phyloP scores from a whole-genome alignment of 495 filamentous ascomycete genomes.

The Hyphodiscus hymeniophilus region DNA sequence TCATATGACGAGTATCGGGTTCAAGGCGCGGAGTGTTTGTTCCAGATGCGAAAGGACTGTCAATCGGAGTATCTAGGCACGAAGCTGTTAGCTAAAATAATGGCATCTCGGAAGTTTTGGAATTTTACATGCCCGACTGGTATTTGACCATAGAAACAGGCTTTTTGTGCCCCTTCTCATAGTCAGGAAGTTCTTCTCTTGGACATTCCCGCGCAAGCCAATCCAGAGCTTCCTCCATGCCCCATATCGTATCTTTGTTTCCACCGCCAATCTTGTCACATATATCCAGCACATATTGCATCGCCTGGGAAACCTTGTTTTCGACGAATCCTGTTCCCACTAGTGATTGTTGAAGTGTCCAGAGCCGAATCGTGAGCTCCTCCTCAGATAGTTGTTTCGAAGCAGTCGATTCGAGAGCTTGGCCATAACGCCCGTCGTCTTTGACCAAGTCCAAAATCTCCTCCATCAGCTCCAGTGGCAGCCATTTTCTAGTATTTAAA shows the following conservation, averaged over 20 bases:
- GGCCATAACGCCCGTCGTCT: slow-evolving; percentile 39
- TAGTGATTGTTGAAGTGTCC: slow-evolving; percentile 69
- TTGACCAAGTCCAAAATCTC: slow-evolving; percentile 55
- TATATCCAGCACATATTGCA: slow-evolving; percentile 57
- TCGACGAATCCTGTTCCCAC: slow-evolving; percentile 57
- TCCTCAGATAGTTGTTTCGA: slow-evolving; percentile 51
- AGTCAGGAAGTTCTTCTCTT: slow-evolving; percentile 60
- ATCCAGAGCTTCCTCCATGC: slow-evolving; percentile 76
- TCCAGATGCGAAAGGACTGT: slow-evolving; percentile 38
- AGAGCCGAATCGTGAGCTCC: slow-evolving; percentile 66
- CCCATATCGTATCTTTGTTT: slow-evolving; percentile 65
- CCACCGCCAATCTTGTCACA: slow-evolving; percentile 39
- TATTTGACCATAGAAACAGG: slow-evolving; percentile 6
- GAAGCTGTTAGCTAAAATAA: not conserved
- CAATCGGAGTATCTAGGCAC: slow-evolving; percentile 32
- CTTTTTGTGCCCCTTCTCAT: slow-evolving; percentile 35
- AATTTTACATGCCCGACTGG: slow-evolving; percentile 13
- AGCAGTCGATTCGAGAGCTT: slow-evolving; percentile 29
- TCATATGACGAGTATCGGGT: slow-evolving; percentile 20
- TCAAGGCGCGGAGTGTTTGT: slow-evolving; percentile 38
- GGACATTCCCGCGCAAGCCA: slow-evolving; percentile 72
- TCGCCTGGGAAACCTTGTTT: slow-evolving; percentile 50
- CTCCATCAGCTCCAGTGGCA: slow-evolving; percentile 71
- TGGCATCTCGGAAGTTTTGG: not conserved
- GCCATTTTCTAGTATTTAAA: slow-evolving; percentile 67